Percentiles rank a stretch among this genome's conserved stretches.
Evolutionary conservation across 2,329 filamentous ascomycete species (phyloP).

Genomic region (Cladophialophora yegresii): DNA sequence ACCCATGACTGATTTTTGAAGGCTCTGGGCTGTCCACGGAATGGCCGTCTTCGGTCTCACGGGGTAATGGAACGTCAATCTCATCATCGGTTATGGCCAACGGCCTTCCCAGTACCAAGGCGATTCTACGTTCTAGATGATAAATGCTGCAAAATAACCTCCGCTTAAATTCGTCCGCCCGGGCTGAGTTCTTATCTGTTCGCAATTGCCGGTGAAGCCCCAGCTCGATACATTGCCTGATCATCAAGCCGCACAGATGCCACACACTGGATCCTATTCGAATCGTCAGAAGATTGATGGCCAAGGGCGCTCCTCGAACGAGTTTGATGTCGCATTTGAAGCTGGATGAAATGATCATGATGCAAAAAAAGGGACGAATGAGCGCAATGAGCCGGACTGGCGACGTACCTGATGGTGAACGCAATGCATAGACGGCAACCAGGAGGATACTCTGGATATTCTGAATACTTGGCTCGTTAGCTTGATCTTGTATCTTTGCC

Average conservation of each 20-base stretch:
- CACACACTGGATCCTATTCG: constrained; percentile 18
- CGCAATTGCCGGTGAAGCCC: constrained; percentile 18
- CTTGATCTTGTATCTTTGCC: constrained; percentile 14
- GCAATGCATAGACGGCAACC: constrained; percentile 17
- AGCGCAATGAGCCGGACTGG: not conserved
- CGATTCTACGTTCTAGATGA: constrained; percentile 20
- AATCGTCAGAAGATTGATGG: not conserved
- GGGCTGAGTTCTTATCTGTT: not conserved
- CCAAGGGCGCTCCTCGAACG: no score
- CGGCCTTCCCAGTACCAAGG: constrained; percentile 18
- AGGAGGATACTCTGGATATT: constrained; percentile 20
- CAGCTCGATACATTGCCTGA: constrained; percentile 23
- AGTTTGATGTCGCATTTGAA: not conserved
- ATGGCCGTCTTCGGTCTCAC: constrained; percentile 13
- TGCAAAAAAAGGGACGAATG: not conserved
- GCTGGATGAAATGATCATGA: not conserved
- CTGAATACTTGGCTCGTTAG: constrained; percentile 13
- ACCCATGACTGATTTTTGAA: not conserved
- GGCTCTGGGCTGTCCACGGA: not conserved
- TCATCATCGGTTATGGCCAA: constrained; percentile 21
- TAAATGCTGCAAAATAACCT: constrained; percentile 20
- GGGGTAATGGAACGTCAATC: constrained; percentile 15
- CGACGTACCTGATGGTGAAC: constrained; percentile 20
- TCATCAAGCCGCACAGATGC: constrained; percentile 21
- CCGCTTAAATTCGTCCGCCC: constrained; percentile 12